Percentiles rank a stretch among this genome's conserved stretches.
Evolutionary conservation across 2,329 filamentous ascomycete species (phyloP).

Genomic region (Celoporthe dispersa): DNA sequence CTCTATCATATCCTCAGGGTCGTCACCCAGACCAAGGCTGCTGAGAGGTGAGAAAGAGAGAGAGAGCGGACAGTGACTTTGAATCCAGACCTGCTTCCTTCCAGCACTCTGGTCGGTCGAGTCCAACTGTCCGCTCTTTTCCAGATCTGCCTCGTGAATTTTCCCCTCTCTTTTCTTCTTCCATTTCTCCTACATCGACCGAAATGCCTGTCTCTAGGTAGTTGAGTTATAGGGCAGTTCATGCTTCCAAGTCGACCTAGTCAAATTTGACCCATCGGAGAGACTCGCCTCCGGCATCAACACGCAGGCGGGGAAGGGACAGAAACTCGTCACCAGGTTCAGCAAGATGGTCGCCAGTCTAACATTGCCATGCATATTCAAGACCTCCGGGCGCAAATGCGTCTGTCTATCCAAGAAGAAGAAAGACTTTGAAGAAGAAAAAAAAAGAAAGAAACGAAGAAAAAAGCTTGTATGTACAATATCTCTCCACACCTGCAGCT

Average conservation of each 20-base stretch:
- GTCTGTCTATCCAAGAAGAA: constrained; percentile 7
- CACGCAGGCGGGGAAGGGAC: background rate
- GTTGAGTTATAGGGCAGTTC: background rate
- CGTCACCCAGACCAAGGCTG: too few species aligned
- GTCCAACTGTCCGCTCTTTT: background rate
- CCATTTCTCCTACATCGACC: too few species aligned
- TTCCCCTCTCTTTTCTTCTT: background rate
- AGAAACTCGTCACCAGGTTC: background rate
- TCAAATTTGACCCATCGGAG: background rate
- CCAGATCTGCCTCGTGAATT: too few species aligned
- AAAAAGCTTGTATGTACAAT: background rate
- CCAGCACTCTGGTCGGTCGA: background rate
- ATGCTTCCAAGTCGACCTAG: background rate
- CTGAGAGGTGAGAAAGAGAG: too few species aligned
- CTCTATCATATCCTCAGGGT: too few species aligned
- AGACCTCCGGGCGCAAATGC: background rate
- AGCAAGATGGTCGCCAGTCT: background rate
- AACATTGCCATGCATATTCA: background rate
- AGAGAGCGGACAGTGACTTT: background rate
- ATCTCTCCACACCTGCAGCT: background rate
- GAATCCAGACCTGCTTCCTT: background rate
- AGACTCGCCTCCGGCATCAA: background rate
- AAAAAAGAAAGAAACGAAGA: background rate
- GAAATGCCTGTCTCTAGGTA: background rate
- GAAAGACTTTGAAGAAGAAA: background rate